Conservation (phyloP, 2,329 filamentous ascomycete genomes). For the Fusarium equiseti region DNA sequence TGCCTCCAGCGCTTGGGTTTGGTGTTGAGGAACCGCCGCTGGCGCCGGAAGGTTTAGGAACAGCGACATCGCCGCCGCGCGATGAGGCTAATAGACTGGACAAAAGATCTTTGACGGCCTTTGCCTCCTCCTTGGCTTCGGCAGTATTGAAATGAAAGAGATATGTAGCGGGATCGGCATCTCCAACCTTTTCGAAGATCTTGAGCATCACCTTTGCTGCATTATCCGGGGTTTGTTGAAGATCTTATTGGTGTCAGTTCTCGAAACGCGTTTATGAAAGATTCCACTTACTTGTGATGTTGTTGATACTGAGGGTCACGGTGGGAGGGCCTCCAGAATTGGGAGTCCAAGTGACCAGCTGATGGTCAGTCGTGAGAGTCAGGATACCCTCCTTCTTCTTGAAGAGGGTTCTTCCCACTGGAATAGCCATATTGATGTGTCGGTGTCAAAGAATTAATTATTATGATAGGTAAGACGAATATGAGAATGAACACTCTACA, state of each 20-base stretch:
- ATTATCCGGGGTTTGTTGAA: constrained; percentile 94
- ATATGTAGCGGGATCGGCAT: constrained; percentile 74
- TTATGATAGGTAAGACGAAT: not conserved
- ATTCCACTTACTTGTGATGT: constrained; percentile 79
- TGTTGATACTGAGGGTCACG: constrained; percentile 77
- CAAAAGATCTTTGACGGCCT: constrained; percentile 84
- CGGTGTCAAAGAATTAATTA: not conserved
- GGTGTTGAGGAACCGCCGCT: constrained; percentile 48
- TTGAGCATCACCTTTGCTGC: constrained; percentile 93
- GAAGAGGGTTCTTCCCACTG: constrained; percentile 78
- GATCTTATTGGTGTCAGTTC: constrained; percentile 66
- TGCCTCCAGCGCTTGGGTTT: constrained; percentile 43
- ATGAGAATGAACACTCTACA: not conserved
- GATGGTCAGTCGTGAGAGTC: constrained; percentile 78
- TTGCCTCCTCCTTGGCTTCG: constrained; percentile 84
- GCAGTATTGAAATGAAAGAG: constrained; percentile 90
- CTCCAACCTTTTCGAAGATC: constrained; percentile 79
- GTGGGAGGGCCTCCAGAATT: constrained; percentile 71
- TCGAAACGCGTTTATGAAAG: not conserved
- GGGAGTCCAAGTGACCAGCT: constrained; percentile 85
- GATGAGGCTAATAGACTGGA: constrained; percentile 79
- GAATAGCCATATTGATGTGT: constrained; percentile 64
- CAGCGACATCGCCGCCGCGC: constrained; percentile 67
- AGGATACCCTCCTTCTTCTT: constrained; percentile 96
- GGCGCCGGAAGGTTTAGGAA: constrained; percentile 61